These are phyloP conservation scores for Persicaria tinctoria DNA, from an alignment of 148 eudicot genomes.

Conservation along the genomic window DNA sequence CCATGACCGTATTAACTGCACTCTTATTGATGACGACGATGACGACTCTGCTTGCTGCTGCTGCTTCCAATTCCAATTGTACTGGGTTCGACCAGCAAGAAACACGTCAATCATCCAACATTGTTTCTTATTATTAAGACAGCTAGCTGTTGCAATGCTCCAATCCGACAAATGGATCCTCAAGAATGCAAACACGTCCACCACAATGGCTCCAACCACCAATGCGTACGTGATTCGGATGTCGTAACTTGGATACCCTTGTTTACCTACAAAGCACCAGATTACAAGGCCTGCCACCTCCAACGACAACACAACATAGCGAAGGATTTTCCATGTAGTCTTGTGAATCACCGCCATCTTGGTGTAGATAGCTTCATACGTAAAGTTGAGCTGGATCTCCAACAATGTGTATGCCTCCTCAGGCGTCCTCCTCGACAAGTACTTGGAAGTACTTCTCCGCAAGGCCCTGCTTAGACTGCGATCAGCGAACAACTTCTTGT, in stretches of 20 bases:
- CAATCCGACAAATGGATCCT: constrained; percentile 35
- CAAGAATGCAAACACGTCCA: constrained; percentile 27
- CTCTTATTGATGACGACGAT: too few species aligned
- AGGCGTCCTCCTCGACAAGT: constrained; percentile 24
- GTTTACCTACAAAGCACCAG: background rate
- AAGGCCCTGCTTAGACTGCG: constrained; percentile 5
- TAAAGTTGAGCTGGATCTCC: constrained; percentile 42
- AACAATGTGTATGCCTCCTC: constrained; percentile 39
- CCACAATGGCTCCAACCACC: constrained; percentile 20
- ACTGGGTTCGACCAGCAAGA: background rate
- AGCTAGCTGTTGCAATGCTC: constrained; percentile 10
- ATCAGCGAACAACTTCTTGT: too few species aligned
- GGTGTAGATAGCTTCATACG: constrained; percentile 39
- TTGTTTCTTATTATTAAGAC: background rate
- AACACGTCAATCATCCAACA: background rate
- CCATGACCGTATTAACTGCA: too few species aligned
- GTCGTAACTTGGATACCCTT: constrained; percentile 12
- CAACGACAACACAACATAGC: constrained; percentile 12
- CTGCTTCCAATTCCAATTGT: background rate
- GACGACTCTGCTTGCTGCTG: background rate
- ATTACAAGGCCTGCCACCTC: constrained; percentile 17
- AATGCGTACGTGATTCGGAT: constrained; percentile 20
- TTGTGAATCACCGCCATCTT: constrained; percentile 26
- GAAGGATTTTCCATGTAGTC: constrained; percentile 13
- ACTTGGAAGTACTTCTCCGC: constrained; percentile 24